Percentiles rank a stretch among this genome's conserved stretches.
These are phyloP conservation scores for Pugionium cornutum DNA, from an alignment of 345 rosid genomes.

Conservation along the genomic window DNA sequence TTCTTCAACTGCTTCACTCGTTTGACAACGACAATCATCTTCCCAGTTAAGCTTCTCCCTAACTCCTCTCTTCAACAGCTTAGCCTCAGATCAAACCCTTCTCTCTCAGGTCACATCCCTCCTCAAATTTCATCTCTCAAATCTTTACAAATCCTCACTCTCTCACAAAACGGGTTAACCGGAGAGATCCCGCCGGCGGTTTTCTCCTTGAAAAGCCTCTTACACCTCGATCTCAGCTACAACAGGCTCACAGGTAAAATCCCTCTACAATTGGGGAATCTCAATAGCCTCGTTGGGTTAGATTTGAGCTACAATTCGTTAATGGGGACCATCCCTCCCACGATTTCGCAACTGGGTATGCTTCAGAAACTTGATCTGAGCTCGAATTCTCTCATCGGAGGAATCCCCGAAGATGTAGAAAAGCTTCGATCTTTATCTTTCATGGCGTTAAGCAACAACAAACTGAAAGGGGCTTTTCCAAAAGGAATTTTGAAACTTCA, in stretches of 20 bases:
- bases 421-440: conserved; percentile 58
- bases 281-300: conserved; percentile 62
- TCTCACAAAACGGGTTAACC: conserved; percentile 71
- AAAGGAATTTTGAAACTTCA: conserved; percentile 57
- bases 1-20: conserved; percentile 76
- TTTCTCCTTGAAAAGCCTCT: conserved; percentile 46
- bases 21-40: conserved; percentile 53
- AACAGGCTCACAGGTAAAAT: conserved; percentile 61
- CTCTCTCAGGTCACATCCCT: conserved; percentile 73
- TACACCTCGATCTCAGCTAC: conserved; percentile 82
- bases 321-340: conserved; percentile 55
- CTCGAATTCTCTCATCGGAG: conserved; percentile 62
- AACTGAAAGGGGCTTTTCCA: conserved; percentile 60
- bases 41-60: conserved; percentile 40
- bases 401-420: conserved; percentile 57
- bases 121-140: conserved; percentile 60
- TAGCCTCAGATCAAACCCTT: conserved; percentile 79
- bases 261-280: conserved; percentile 62
- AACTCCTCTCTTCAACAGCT: conserved; percentile 78
- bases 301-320: conserved; percentile 79
- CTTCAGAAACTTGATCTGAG: conserved; percentile 91
- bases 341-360: conserved; percentile 61
- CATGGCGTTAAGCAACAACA: conserved; percentile 77
- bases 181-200: conserved; percentile 58
- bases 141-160: conserved; percentile 66